Evolutionary conservation across 2,329 filamentous ascomycete species (phyloP), one percentile per base, ranked within the genome.

Genomic region (Fusarium pilosicola): DNA sequence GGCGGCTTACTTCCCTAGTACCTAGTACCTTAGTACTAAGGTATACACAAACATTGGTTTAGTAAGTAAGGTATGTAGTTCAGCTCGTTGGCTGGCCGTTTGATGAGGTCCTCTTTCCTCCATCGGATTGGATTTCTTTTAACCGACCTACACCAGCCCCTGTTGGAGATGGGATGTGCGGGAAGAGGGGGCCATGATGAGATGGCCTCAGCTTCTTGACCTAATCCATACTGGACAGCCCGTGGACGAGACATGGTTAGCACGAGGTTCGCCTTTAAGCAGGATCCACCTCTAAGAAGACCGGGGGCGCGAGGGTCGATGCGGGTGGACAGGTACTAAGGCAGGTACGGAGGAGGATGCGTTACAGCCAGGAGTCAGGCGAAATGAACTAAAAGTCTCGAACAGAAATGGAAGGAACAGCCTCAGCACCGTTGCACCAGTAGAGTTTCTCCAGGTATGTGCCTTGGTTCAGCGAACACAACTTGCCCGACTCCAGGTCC

Each of bases 161-260:
- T 62, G 68, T 62, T 76, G 74, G 70, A 74, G 68, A 74, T 74
- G 73, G 74, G 62, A 76, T 63, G 73, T 69, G 74, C 74, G 76
- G 76, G 76, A 77, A 69, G 74, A 77, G 66, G 67, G 72, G 67
- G 51, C 58, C 61, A 74, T 65, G 62, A 55, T 68, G 46, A 49
- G 59, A 62, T 63, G 59, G 57, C 62, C 75, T 71, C 54, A 61
- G 46, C 67, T 70, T 41, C 59, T 71, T 68, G 22, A 65, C 61
- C 49, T 58, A 58, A 48, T 65, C 61, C 63, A 49, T 59, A 45
- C 39, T 58, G 73, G 73, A 48, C 45, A 48, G 45, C 45, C 45
- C 45, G 26, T 28, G 45, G 45, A 64, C 51, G 62, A 56, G 66
- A 59, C 75, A 65, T 68, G 75, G 74, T 64, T 77, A 66, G 75